Conservation (phyloP, 2,329 filamentous ascomycete genomes). For the Setomelanomma holmii region DNA sequence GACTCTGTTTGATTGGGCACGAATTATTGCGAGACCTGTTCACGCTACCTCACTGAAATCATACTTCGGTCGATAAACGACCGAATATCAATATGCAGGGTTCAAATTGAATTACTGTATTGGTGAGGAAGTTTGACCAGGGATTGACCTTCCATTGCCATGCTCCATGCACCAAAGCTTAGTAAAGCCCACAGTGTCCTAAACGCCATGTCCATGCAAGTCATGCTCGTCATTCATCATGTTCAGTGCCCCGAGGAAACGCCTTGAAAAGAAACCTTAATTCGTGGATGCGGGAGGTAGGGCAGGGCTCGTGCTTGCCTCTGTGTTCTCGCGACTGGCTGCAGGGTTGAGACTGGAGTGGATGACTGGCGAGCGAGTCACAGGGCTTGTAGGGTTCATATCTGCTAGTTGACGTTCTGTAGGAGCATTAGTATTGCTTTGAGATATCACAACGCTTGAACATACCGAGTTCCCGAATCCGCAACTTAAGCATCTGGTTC, state of each 20-base stretch:
- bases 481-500: constrained; percentile 81
- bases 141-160: too few species aligned
- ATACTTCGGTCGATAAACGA: too few species aligned
- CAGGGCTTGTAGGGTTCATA: constrained; percentile 37
- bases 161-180: not conserved
- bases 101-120: too few species aligned
- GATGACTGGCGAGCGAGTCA: constrained; percentile 40
- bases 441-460: not conserved
- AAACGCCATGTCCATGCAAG: constrained; percentile 17
- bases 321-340: constrained; percentile 19
- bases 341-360: constrained; percentile 36
- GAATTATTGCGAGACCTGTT: too few species aligned
- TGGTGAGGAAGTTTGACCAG: too few species aligned
- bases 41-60: too few species aligned
- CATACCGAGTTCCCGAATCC: constrained; percentile 75
- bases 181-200: not conserved
- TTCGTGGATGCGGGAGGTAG: constrained; percentile 8
- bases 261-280: not conserved
- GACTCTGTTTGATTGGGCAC: too few species aligned
- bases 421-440: constrained; percentile 6
- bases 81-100: too few species aligned
- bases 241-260: not conserved
- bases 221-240: not conserved
- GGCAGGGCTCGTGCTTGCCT: constrained; percentile 4
- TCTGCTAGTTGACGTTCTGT: constrained; percentile 46